phyloP scores from a whole-genome alignment of 2,329 filamentous ascomycete genomes.

The Escovopsis sp. region DNA sequence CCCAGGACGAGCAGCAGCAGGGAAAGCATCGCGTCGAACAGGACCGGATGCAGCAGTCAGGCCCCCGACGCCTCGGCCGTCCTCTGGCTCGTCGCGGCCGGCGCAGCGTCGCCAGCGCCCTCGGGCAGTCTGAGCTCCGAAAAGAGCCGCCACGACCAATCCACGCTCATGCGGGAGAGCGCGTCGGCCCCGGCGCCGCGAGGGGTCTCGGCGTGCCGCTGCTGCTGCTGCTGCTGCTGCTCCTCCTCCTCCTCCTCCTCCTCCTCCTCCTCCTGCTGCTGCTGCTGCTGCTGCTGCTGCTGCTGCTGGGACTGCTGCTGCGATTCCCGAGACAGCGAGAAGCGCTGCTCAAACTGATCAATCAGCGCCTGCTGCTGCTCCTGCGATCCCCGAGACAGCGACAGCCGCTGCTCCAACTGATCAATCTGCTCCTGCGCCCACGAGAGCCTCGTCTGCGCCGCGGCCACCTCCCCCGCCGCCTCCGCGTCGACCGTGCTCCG shows the following conservation, averaged over 20 bases:
- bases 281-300: slow-evolving; percentile 2
- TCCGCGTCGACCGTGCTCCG: slow-evolving; percentile 31
- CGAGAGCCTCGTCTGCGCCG: too few relatives aligned
- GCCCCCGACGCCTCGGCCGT: slow-evolving; percentile 9
- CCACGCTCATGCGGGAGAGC: neutral
- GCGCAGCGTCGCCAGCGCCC: too few relatives aligned
- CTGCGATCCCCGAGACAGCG: too few relatives aligned
- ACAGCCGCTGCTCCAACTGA: too few relatives aligned
- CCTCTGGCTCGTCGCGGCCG: slow-evolving; percentile 9
- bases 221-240: slow-evolving; percentile 2
- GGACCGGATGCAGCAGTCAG: neutral
- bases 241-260: too few relatives aligned
- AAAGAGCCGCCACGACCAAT: slow-evolving; percentile 11
- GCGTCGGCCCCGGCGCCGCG: slow-evolving; percentile 1
- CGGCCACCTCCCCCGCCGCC: too few relatives aligned
- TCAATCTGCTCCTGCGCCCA: too few relatives aligned
- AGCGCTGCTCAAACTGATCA: too few relatives aligned
- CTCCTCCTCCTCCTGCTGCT: too few relatives aligned
- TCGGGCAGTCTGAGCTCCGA: slow-evolving; percentile 27
- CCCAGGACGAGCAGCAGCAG: neutral
- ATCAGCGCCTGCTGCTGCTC: too few relatives aligned
- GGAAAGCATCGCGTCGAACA: neutral
- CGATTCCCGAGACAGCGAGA: too few relatives aligned
- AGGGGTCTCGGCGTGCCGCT: slow-evolving; percentile 4
- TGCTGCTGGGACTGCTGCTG: slow-evolving; percentile 6